Conservation (phyloP, 148 eudicot genomes). For the Vaccinium darrowii region DNA sequence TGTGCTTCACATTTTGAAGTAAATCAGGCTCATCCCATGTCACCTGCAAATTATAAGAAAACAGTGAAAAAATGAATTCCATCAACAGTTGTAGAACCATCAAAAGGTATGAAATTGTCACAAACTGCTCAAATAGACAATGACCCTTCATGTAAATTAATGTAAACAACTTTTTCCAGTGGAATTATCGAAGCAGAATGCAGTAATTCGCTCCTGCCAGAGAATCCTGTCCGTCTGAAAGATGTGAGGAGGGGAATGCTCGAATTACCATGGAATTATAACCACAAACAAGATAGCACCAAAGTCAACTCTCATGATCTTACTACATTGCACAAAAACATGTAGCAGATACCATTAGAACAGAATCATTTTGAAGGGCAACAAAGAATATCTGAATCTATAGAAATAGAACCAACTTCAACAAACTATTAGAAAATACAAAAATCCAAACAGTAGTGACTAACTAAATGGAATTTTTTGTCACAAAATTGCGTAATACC, state of each 20-base stretch:
- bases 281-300: not conserved
- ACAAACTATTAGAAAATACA: not conserved
- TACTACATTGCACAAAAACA: not conserved
- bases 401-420: not conserved
- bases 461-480: not conserved
- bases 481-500: not conserved
- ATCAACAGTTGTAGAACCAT: not conserved
- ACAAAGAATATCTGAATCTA: not conserved
- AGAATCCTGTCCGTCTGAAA: not conserved
- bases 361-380: not conserved
- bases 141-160: not conserved
- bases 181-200: not conserved
- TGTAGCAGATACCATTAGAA: not conserved
- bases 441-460: not conserved
- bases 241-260: not conserved
- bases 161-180: not conserved
- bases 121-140: not conserved
- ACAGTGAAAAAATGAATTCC: not conserved
- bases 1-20: slow-evolving; percentile 90
- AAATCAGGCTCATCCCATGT: slow-evolving; percentile 97
- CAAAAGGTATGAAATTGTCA: not conserved
- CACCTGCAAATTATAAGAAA: slow-evolving; percentile 45
- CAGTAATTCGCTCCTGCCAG: not conserved
- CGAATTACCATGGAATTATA: not conserved
- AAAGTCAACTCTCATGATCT: not conserved